A percentile compares a stretch with the other conserved stretches of the same genome.
Evolutionary conservation across 306 rosid genomes (phyloP).

Genomic region (Canavalia gladiata): DNA sequence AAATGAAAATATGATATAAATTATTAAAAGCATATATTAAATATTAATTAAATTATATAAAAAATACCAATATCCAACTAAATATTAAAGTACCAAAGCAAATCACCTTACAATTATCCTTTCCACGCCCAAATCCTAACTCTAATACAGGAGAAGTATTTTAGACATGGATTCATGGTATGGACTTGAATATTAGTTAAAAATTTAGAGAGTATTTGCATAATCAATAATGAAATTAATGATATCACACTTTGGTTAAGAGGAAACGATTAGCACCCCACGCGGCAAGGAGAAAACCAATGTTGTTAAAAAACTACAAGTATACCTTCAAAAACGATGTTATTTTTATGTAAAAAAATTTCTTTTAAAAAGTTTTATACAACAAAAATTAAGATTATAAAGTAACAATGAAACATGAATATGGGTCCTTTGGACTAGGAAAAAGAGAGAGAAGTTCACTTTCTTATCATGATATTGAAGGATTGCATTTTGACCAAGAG

Average conservation of each 20-base stretch:
- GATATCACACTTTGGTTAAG: conserved; percentile 24
- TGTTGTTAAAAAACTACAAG: neutral
- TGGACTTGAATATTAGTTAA: neutral
- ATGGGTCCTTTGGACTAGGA: neutral
- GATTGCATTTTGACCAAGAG: conserved; percentile 65
- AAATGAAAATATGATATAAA: too few relatives aligned
- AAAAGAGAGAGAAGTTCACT: neutral
- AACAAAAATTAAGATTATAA: neutral
- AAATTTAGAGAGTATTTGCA: neutral
- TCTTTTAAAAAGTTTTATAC: neutral
- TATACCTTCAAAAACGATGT: neutral
- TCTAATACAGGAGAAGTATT: neutral
- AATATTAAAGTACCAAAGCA: too few relatives aligned
- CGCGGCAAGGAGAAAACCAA: neutral
- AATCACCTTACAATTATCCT: neutral
- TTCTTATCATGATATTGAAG: conserved; percentile 37
- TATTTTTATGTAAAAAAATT: too few relatives aligned
- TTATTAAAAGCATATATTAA: too few relatives aligned
- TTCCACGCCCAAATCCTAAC: neutral
- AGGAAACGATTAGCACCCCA: neutral
- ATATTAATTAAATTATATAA: too few relatives aligned
- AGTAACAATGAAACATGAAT: neutral
- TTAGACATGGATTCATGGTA: neutral
- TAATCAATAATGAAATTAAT: conserved; percentile 29
- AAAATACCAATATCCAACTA: too few relatives aligned